These are phyloP conservation scores for Ustilago tritici DNA, from an alignment of 1,284 basidiomycete genomes.

Conservation along the genomic window DNA sequence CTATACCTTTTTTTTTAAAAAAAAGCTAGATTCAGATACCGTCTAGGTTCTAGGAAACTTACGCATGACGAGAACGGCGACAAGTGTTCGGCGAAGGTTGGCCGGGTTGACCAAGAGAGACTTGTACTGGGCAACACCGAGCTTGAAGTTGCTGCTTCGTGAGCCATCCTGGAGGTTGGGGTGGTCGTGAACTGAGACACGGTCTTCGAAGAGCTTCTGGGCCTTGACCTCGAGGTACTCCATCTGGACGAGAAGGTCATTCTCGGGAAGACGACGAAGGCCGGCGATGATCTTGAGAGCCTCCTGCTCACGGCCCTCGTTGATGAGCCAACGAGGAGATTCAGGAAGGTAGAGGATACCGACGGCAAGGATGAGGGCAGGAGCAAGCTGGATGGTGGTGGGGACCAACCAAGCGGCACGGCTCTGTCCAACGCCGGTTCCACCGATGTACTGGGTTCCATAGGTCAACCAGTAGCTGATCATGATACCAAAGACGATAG, in stretches of 20 bases:
- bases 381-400: constrained; percentile 25
- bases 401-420: constrained; percentile 57
- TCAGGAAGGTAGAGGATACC: constrained; percentile 29
- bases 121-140: constrained; percentile 73
- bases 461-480: constrained; percentile 80
- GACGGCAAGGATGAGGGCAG: constrained; percentile 29
- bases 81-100: constrained; percentile 75
- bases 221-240: constrained; percentile 73
- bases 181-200: constrained; percentile 58
- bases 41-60: too few species aligned
- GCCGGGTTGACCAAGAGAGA: constrained; percentile 72
- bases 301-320: constrained; percentile 34
- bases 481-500: constrained; percentile 50
- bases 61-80: constrained; percentile 77
- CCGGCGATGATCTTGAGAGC: constrained; percentile 72
- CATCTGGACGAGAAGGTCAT: constrained; percentile 78
- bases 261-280: constrained; percentile 75
- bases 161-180: constrained; percentile 78
- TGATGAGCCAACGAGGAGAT: constrained; percentile 51
- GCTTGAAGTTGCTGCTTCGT: constrained; percentile 75
- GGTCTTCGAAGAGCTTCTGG: constrained; percentile 71
- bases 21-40: too few species aligned
- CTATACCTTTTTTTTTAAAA: constrained; percentile 5
- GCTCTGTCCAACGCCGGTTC: constrained; percentile 74
- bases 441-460: constrained; percentile 74